A percentile compares a stretch with the other conserved stretches of the same genome.
Evolutionary conservation across 768 basidiomycete genomes (phyloP).

Genomic region (Cystobasidium tubakii): DNA sequence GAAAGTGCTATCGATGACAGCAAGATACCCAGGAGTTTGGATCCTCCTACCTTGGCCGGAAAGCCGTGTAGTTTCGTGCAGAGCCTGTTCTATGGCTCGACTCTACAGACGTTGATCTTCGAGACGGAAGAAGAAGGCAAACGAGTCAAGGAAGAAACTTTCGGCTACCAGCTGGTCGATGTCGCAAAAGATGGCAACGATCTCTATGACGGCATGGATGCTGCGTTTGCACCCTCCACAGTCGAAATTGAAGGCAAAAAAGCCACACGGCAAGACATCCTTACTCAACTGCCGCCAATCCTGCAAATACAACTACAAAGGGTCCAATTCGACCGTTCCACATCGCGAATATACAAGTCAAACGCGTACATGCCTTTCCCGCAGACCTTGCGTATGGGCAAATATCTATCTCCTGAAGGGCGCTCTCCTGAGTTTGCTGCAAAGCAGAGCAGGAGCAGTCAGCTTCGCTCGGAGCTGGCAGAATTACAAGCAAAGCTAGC

Average conservation of each 20-base stretch:
- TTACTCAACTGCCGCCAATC: conserved; percentile 79
- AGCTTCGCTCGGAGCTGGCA: conserved; percentile 63
- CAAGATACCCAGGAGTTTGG: conserved; percentile 37
- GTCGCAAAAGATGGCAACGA: conserved; percentile 83
- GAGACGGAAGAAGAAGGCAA: conserved; percentile 43
- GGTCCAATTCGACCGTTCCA: conserved; percentile 89
- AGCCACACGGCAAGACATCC: conserved; percentile 75
- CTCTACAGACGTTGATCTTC: conserved; percentile 57
- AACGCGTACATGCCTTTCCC: conserved; percentile 90
- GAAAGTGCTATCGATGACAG: conserved; percentile 75
- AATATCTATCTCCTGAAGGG: conserved; percentile 58
- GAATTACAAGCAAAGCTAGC: conserved; percentile 58
- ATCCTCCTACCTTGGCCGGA: not conserved
- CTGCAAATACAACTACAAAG: conserved; percentile 93
- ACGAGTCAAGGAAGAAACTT: conserved; percentile 82
- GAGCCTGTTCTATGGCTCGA: conserved; percentile 83
- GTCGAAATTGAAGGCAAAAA: conserved; percentile 73
- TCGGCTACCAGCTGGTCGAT: conserved; percentile 88
- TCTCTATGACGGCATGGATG: conserved; percentile 84
- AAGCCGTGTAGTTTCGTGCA: not conserved
- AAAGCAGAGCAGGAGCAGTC: conserved; percentile 67
- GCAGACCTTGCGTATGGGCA: conserved; percentile 80
- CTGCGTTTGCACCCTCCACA: conserved; percentile 81
- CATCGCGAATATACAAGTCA: conserved; percentile 85
- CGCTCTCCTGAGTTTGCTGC: conserved; percentile 61